Evolutionary conservation across 768 basidiomycete genomes (phyloP), one percentile per base, ranked within the genome.

Genomic region (Leccinellum rugosiceps): DNA sequence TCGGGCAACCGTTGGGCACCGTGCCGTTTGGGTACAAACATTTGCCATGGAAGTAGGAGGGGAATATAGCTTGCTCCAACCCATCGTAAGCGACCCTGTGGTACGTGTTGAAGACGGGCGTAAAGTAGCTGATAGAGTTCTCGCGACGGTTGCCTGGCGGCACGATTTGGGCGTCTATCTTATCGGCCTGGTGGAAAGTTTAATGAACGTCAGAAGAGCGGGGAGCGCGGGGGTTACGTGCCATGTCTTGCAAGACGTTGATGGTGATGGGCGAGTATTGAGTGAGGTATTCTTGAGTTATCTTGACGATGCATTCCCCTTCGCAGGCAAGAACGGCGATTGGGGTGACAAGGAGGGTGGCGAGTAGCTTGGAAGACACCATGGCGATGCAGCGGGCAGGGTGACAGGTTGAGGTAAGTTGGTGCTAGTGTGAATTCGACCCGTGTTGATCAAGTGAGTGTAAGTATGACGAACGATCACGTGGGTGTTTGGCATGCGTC

Each of bases 1-100:
- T 88, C 9, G 89, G 89, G 63, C 90, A 91, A 23, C 90, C 89
- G 2, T 73, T 52, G 15, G 88, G 89, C 41, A 87, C 80, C 55
- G 77, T 72, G 43, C 83, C 82, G 45, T 80, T 74, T 23, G 75
- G 62, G 49, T 65, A 65, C 66, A 80, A 80, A 64, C 89, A 90
- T 71, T 88, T 91, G 55, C 89, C 90, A 60, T 91, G 89, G 68
- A 92, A 92, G 72, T 74, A 82, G n/a, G 72, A 66, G 6, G 83
- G 83, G 61, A 91, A 91, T 57, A 91, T 84, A n/a, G 78, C 82
- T 43, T 68, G 72, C 63, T 81, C 73, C 67, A 86, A 75, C 6
- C 68, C 65, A 21, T 71, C 52, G 64, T 80, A 83, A 15, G 80
- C 75, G 6, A 68, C 59, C 52, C 75, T 69, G 48, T 75, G 56